These are phyloP conservation scores for Xylariaceae sp. DNA, from an alignment of 2,329 filamentous ascomycete genomes.

Conservation along the genomic window DNA sequence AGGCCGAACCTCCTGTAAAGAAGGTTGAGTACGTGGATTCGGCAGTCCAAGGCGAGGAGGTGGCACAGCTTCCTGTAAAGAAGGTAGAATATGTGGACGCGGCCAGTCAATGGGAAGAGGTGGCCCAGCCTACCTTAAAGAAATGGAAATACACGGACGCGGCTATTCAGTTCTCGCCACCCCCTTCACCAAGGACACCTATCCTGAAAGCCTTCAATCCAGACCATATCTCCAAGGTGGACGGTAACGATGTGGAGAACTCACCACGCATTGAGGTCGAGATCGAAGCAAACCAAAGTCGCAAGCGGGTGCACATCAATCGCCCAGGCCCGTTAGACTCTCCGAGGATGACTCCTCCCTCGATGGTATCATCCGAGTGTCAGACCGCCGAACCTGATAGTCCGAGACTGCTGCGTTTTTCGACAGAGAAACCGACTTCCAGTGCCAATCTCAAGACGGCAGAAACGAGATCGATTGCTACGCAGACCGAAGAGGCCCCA, in stretches of 20 bases:
- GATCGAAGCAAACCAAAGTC: conserved; percentile 67
- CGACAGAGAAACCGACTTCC: conserved; percentile 39
- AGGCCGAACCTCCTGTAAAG: not conserved
- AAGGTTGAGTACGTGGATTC: not conserved
- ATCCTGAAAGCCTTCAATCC: conserved; percentile 39
- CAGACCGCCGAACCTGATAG: conserved; percentile 60
- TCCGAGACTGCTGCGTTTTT: conserved; percentile 57
- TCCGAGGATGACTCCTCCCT: conserved; percentile 32
- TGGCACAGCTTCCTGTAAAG: not conserved
- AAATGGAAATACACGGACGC: conserved; percentile 34
- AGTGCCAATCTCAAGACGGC: conserved; percentile 24
- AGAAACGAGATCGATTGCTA: conserved; percentile 51
- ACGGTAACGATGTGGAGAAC: conserved; percentile 41
- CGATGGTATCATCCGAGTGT: conserved; percentile 61
- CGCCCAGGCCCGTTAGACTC: conserved; percentile 48
- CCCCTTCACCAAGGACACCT: conserved; percentile 59
- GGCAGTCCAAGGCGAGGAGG: not conserved
- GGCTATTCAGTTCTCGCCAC: conserved; percentile 80
- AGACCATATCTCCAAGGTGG: conserved; percentile 38
- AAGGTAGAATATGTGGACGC: conserved; percentile 34
- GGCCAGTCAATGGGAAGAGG: conserved; percentile 47
- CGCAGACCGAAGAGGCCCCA: conserved; percentile 51
- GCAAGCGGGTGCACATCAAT: conserved; percentile 58
- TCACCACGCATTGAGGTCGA: conserved; percentile 48
- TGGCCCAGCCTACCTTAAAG: conserved; percentile 33